A percentile compares a stretch with the other conserved stretches of the same genome.
Evolutionary conservation across 805 yeast genomes (phyloP).

Genomic region (Monosporozyma yasuniensis): DNA sequence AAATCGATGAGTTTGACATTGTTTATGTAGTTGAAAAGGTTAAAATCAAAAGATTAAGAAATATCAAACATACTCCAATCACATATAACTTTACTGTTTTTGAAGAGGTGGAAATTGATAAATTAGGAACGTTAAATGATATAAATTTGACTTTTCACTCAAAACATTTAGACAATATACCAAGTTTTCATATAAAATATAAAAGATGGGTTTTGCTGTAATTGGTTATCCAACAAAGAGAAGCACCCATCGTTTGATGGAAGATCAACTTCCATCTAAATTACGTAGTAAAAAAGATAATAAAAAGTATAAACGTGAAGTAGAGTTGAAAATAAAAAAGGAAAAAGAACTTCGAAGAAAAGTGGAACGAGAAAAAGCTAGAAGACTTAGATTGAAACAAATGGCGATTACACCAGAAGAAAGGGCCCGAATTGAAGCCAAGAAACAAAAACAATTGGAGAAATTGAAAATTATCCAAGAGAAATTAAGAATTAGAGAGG

Average conservation of each 20-base stretch:
- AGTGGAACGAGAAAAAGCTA: neutral
- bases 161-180: neutral
- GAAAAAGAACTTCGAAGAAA: neutral
- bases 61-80: too few species aligned
- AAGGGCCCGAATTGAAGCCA: too few species aligned
- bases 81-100: too few species aligned
- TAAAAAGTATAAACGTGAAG: neutral
- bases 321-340: neutral
- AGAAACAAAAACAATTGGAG: neutral
- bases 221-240: constrained; percentile 15
- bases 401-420: neutral
- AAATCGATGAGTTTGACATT: neutral
- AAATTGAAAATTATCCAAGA: neutral
- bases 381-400: neutral
- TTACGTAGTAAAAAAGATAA: neutral
- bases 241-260: neutral
- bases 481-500: neutral
- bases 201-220: constrained; percentile 15
- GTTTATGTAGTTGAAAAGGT: neutral
- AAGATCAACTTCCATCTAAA: neutral
- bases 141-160: too few species aligned
- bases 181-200: too few species aligned
- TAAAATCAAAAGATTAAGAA: neutral
- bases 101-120: neutral
- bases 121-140: too few species aligned